Evolutionary conservation across 441 rosid genomes (phyloP).

Genomic region (Melastoma candidum): DNA sequence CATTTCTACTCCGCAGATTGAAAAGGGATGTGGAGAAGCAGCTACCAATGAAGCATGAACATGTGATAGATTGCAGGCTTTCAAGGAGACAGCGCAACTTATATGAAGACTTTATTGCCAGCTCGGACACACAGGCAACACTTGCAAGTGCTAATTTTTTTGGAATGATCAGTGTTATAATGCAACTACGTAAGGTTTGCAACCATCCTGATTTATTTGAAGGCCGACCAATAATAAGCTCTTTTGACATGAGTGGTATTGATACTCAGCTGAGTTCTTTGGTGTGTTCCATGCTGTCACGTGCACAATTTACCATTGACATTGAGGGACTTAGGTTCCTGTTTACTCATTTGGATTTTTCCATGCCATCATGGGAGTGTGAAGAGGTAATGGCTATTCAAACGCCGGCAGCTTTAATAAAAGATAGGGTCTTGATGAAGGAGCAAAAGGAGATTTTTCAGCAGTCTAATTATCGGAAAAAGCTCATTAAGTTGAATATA

Average conservation of each 20-base stretch:
- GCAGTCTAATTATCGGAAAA: slow-evolving; percentile 23
- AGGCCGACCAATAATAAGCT: slow-evolving; percentile 98
- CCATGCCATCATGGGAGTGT: slow-evolving; percentile 86
- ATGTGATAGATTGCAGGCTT: slow-evolving; percentile 87
- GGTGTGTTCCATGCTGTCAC: slow-evolving; percentile 56
- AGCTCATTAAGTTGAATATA: slow-evolving; percentile 58
- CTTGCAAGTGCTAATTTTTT: slow-evolving; percentile 92
- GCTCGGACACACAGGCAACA: slow-evolving; percentile 98
- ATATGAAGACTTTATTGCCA: slow-evolving; percentile 99
- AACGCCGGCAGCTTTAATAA: slow-evolving; percentile 63
- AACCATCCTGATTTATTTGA: slow-evolving; percentile 99
- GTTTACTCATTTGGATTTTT: slow-evolving; percentile 75
- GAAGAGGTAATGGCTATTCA: slow-evolving; percentile 70
- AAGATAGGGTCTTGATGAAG: slow-evolving; percentile 35
- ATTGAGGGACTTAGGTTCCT: slow-evolving; percentile 62
- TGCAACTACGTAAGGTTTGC: slow-evolving; percentile 99
- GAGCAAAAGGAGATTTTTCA: slow-evolving; percentile 34
- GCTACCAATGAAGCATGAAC: slow-evolving; percentile 90
- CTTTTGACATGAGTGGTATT: slow-evolving; percentile 89
- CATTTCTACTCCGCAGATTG: slow-evolving; percentile 90
- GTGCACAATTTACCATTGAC: slow-evolving; percentile 61
- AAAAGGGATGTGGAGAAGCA: slow-evolving; percentile 99
- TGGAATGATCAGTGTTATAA: slow-evolving; percentile 99
- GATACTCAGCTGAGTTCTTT: slow-evolving; percentile 69
- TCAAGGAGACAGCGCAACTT: slow-evolving; percentile 97